These are phyloP conservation scores for Platanthera guangdongensis DNA, from an alignment of 106 monocot genomes.

Conservation along the genomic window DNA sequence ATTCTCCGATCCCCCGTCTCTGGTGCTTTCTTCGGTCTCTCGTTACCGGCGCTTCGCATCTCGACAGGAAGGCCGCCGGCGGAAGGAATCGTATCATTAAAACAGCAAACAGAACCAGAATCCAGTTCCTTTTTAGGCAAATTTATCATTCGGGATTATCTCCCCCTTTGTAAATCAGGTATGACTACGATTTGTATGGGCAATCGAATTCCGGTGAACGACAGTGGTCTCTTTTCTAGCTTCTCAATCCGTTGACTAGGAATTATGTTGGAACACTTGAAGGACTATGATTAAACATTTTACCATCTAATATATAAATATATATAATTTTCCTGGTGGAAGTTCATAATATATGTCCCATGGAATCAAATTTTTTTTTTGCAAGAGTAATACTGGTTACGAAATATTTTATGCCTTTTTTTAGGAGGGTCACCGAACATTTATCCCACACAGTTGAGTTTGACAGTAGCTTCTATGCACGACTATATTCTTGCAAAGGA, in stretches of 20 bases:
- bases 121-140: background rate
- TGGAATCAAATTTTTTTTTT: background rate
- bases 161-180: background rate
- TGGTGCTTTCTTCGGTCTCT: background rate
- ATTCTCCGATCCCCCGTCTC: background rate
- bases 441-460: background rate
- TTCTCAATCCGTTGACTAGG: background rate
- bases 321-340: background rate
- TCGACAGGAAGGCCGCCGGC: background rate
- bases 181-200: background rate
- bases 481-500: conserved; percentile 12
- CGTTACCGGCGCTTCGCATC: background rate
- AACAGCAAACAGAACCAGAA: background rate
- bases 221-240: background rate
- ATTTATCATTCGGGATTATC: background rate
- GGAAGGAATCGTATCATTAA: background rate
- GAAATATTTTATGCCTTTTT: background rate
- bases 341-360: background rate
- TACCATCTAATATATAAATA: background rate
- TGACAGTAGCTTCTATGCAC: background rate
- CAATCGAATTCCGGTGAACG: background rate
- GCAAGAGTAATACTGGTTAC: background rate
- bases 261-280: background rate
- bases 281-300: background rate
- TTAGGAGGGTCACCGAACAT: too few relatives aligned